phyloP scores from a whole-genome alignment of 106 monocot genomes.

The Dendrobium huoshanense region DNA sequence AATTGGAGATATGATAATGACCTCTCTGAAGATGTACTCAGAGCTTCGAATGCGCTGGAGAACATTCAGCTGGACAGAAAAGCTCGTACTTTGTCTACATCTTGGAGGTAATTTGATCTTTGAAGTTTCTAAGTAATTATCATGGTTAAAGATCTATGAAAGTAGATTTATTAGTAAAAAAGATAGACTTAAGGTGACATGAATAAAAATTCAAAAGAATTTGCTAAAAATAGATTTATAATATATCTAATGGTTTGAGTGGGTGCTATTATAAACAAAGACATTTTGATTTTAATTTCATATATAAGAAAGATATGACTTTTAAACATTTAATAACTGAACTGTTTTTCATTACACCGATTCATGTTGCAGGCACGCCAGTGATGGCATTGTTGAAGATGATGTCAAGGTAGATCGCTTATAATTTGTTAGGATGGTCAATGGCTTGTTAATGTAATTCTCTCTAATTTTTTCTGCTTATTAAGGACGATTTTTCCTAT shows the following conservation, averaged over 20 bases:
- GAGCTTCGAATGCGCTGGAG: slow-evolving; percentile 73
- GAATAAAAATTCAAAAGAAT: too few relatives aligned
- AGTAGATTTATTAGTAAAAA: background rate
- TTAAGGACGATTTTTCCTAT: background rate
- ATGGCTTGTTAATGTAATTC: background rate
- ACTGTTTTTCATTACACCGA: background rate
- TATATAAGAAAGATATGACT: background rate
- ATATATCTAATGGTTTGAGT: background rate
- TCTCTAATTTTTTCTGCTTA: background rate
- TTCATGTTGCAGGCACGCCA: background rate
- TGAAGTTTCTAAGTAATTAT: background rate
- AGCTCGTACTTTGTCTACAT: slow-evolving; percentile 67
- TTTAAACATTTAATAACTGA: background rate
- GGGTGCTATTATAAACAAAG: too few relatives aligned
- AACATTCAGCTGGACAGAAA: slow-evolving; percentile 89
- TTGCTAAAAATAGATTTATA: too few relatives aligned
- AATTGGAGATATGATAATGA: slow-evolving; percentile 85
- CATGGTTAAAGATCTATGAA: background rate
- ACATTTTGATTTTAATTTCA: background rate
- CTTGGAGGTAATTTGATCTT: slow-evolving; percentile 68
- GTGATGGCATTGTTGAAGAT: background rate
- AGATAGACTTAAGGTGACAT: too few relatives aligned
- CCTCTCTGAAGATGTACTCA: slow-evolving; percentile 72
- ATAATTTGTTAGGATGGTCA: background rate
- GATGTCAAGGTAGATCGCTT: background rate